Conservation (phyloP, 768 basidiomycete species). For the Astraeus odoratus region DNA sequence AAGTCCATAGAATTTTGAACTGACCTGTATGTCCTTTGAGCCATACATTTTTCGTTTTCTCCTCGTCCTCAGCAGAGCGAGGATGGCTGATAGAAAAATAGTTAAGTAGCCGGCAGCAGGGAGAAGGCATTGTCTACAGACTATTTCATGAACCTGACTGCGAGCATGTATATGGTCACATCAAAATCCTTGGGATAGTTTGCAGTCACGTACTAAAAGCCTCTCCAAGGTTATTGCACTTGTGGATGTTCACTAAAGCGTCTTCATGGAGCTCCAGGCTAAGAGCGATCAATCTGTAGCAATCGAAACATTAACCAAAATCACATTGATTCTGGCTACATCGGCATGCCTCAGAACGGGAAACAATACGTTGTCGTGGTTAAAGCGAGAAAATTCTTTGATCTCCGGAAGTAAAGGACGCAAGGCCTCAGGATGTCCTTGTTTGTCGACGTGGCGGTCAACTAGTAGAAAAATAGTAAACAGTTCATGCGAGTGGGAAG, state of each 20-base stretch:
- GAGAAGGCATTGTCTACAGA: slow-evolving; percentile 20
- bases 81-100: slow-evolving; percentile 37
- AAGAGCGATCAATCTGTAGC: slow-evolving; percentile 38
- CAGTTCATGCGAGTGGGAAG: background rate
- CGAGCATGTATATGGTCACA: background rate
- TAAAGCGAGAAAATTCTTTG: slow-evolving; percentile 42
- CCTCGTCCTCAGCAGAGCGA: slow-evolving; percentile 42
- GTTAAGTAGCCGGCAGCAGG: background rate
- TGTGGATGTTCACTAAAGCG: slow-evolving; percentile 41
- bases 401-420: slow-evolving; percentile 49
- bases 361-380: slow-evolving; percentile 46
- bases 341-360: slow-evolving; percentile 35
- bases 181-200: background rate
- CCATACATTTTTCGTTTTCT: slow-evolving; percentile 48
- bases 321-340: no score
- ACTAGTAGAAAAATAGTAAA: slow-evolving; percentile 27
- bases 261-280: slow-evolving; percentile 52
- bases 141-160: slow-evolving; percentile 67
- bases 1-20: background rate
- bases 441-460: slow-evolving; percentile 41
- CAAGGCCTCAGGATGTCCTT: slow-evolving; percentile 42
- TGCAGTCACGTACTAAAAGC: slow-evolving; percentile 30
- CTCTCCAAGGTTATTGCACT: slow-evolving; percentile 35
- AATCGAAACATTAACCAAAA: background rate
- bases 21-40: slow-evolving; percentile 54